Evolutionary conservation across 495 filamentous ascomycete genomes (phyloP).

Genomic region (Xylaria sp.): DNA sequence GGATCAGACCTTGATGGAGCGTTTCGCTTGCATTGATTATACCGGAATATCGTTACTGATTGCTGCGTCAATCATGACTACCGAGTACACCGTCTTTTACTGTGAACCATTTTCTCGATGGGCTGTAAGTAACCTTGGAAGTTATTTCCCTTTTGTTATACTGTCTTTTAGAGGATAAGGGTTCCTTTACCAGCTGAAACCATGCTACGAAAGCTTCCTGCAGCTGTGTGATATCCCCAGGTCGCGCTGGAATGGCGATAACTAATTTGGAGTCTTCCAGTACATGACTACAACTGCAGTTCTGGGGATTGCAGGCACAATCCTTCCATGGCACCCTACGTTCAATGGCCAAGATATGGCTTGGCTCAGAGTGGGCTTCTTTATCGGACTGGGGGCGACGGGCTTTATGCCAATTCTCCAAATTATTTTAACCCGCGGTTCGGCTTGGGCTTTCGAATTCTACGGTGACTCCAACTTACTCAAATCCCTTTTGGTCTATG

Average conservation of each 20-base stretch:
- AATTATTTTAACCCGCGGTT: constrained; percentile 76
- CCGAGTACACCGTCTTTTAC: constrained; percentile 98
- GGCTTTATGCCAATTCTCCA: constrained; percentile 90
- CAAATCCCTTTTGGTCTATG: constrained; percentile 86
- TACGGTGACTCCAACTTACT: constrained; percentile 78
- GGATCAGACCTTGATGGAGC: constrained; percentile 85
- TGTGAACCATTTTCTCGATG: constrained; percentile 90
- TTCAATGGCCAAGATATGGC: constrained; percentile 94
- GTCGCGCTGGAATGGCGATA: background rate
- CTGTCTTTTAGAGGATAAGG: background rate
- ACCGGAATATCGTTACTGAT: constrained; percentile 97
- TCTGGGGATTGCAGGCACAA: constrained; percentile 85
- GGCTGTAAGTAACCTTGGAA: constrained; percentile 41
- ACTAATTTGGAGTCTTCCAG: background rate
- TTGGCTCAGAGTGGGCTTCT: constrained; percentile 92
- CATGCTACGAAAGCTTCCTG: background rate
- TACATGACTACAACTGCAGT: constrained; percentile 85
- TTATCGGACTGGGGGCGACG: constrained; percentile 84
- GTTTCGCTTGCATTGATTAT: constrained; percentile 98
- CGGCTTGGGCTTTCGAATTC: constrained; percentile 77
- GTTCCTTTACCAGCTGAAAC: background rate
- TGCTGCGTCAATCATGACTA: constrained; percentile 96
- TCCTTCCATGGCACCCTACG: constrained; percentile 93
- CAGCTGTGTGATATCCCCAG: too few species aligned
- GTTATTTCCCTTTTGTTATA: background rate